Conservation (phyloP, 2,329 filamentous ascomycete species). For the Pyrenophora tritici-repentis region DNA sequence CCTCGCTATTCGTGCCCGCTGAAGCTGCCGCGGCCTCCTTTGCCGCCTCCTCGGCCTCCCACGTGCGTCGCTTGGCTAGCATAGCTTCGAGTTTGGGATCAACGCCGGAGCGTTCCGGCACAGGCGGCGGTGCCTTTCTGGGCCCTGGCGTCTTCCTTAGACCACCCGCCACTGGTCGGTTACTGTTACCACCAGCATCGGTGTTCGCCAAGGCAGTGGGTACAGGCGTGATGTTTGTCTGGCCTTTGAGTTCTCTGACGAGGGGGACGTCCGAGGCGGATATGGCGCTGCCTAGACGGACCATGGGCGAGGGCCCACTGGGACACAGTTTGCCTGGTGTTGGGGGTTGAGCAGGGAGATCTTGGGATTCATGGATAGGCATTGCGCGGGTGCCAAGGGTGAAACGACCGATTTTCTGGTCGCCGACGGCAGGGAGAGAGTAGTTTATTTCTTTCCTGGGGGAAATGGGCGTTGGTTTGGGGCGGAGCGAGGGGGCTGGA, state of each 20-base stretch:
- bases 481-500: constrained; percentile 7
- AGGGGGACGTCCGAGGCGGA: constrained; percentile 10
- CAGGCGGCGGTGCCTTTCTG: constrained; percentile 4
- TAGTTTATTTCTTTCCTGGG: constrained; percentile 18
- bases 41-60: constrained; percentile 11
- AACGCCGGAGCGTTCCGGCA: constrained; percentile 4
- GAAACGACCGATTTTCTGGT: constrained; percentile 27
- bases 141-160: constrained; percentile 1
- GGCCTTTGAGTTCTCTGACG: constrained; percentile 12
- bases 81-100: constrained; percentile 14
- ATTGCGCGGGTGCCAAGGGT: constrained; percentile 26
- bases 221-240: neutral
- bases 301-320: constrained; percentile 18
- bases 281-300: constrained; percentile 21
- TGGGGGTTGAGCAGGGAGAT: constrained; percentile 14
- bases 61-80: constrained; percentile 17
- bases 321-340: constrained; percentile 8
- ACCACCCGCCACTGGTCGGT: neutral
- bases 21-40: too few relatives aligned
- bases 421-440: constrained; percentile 19
- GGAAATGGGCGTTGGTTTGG: constrained; percentile 14
- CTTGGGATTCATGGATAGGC: constrained; percentile 32
- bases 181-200: neutral
- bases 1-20: neutral
- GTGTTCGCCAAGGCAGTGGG: neutral